A percentile compares a stretch with the other conserved stretches of the same genome.
Evolutionary conservation across 1,139 yeast genomes (phyloP).

Genomic region (Pichia kudriavzevii): DNA sequence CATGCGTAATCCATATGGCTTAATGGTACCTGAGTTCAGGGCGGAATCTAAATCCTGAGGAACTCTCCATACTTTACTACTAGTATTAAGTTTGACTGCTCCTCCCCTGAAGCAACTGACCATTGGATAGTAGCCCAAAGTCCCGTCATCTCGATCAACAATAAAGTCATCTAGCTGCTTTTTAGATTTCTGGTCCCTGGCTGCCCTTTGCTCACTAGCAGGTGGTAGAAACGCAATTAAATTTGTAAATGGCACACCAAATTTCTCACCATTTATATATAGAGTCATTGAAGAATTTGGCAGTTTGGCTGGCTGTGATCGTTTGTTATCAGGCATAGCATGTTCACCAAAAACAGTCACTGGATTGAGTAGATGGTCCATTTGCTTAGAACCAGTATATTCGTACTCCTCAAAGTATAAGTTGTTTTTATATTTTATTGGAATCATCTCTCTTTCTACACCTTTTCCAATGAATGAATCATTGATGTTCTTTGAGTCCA

Average conservation of each 20-base stretch:
- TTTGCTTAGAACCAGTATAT: slow-evolving; percentile 65
- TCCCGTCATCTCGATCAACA: slow-evolving; percentile 57
- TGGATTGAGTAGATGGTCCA: slow-evolving; percentile 73
- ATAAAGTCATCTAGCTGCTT: slow-evolving; percentile 15
- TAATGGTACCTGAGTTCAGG: slow-evolving; percentile 28
- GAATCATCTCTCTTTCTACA: slow-evolving; percentile 74
- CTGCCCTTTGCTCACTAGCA: slow-evolving; percentile 35
- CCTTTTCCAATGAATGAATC: slow-evolving; percentile 19
- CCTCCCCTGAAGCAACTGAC: slow-evolving; percentile 81
- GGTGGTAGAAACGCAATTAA: slow-evolving; percentile 79
- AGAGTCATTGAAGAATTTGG: slow-evolving; percentile 55
- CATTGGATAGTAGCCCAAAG: slow-evolving; percentile 87
- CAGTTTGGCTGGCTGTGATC: slow-evolving; percentile 37
- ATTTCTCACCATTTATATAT: slow-evolving; percentile 66
- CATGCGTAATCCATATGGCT: slow-evolving; percentile 48
- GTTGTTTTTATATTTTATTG: slow-evolving; percentile 73
- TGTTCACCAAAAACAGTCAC: slow-evolving; percentile 63
- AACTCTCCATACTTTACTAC: slow-evolving; percentile 49
- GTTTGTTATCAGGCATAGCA: slow-evolving; percentile 38
- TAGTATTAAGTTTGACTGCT: slow-evolving; percentile 58
- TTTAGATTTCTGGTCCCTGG: slow-evolving; percentile 29
- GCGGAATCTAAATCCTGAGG: slow-evolving; percentile 32
- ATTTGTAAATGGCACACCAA: slow-evolving; percentile 60
- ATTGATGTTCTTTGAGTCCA: neutral
- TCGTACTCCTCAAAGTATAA: slow-evolving; percentile 83